These are phyloP conservation scores for Nannizzia gypsea DNA, from an alignment of 2,329 filamentous ascomycete species.

Conservation along the genomic window DNA sequence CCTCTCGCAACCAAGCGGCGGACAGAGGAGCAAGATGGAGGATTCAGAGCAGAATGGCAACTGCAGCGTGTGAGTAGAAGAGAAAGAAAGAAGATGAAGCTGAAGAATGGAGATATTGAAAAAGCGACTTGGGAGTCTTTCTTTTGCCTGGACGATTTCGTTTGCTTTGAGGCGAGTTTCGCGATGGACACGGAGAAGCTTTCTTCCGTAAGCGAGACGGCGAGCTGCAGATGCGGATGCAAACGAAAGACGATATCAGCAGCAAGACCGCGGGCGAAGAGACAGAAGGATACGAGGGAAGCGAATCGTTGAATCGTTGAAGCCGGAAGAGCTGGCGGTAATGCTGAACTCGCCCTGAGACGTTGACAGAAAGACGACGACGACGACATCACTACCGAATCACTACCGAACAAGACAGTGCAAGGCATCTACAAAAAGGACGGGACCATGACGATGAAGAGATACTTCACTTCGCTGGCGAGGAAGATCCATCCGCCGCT, in stretches of 20 bases:
- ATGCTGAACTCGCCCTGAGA: background rate
- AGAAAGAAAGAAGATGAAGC: slow-evolving; percentile 16
- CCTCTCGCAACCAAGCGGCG: background rate
- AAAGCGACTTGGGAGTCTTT: slow-evolving; percentile 10
- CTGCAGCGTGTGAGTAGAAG: slow-evolving; percentile 18
- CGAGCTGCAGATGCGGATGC: background rate
- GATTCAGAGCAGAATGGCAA: slow-evolving; percentile 7
- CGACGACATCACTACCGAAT: background rate
- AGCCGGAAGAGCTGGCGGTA: no score
- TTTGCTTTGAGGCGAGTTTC: slow-evolving; percentile 13
- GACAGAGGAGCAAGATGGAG: slow-evolving; percentile 11
- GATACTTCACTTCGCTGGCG: slow-evolving; percentile 38
- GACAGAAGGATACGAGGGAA: background rate
- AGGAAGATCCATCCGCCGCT: slow-evolving; percentile 43
- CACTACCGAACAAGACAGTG: background rate
- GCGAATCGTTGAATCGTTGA: background rate
- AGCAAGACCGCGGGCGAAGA: background rate
- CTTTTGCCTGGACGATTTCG: background rate
- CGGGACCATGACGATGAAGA: background rate
- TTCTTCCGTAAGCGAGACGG: slow-evolving; percentile 2
- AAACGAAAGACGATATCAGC: background rate
- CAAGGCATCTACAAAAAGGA: background rate
- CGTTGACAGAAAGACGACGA: background rate
- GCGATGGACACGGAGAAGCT: slow-evolving; percentile 7
- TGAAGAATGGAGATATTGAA: slow-evolving; percentile 13